A percentile compares a stretch with the other conserved stretches of the same genome.
Conservation (phyloP, 768 basidiomycete species). For the Leccinum imitatum region DNA sequence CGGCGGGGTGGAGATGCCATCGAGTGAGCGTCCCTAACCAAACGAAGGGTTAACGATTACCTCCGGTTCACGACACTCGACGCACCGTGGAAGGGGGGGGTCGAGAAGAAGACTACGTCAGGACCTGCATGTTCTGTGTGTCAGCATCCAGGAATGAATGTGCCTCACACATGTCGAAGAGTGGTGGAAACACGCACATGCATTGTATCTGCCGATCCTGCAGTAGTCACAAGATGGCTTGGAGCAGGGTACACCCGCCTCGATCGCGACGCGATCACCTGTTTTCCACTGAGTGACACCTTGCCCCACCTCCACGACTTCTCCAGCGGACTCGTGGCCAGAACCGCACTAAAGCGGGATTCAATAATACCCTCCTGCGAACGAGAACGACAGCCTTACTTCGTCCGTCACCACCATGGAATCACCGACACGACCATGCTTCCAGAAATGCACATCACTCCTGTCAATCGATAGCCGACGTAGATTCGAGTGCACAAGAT, state of each 20-base stretch:
- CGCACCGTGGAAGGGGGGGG: slow-evolving; percentile 65
- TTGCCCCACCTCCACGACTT: slow-evolving; percentile 62
- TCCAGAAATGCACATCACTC: slow-evolving; percentile 75
- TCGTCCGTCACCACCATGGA: slow-evolving; percentile 72
- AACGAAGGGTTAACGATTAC: background rate
- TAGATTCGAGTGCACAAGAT: background rate
- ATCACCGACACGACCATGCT: slow-evolving; percentile 66
- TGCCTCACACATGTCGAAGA: background rate
- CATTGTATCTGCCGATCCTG: slow-evolving; percentile 64
- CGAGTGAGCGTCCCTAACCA: slow-evolving; percentile 56
- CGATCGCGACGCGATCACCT: slow-evolving; percentile 64
- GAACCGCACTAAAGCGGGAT: slow-evolving; percentile 51
- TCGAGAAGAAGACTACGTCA: slow-evolving; percentile 64
- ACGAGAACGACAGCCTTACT: slow-evolving; percentile 30
- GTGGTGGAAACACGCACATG: slow-evolving; percentile 36
- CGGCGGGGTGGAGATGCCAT: slow-evolving; percentile 66
- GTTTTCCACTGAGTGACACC: slow-evolving; percentile 66
- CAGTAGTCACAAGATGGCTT: slow-evolving; percentile 60
- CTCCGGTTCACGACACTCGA: background rate
- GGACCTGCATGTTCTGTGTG: slow-evolving; percentile 26
- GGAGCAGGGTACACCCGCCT: slow-evolving; percentile 68
- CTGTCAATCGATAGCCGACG: slow-evolving; percentile 30
- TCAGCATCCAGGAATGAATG: slow-evolving; percentile 1
- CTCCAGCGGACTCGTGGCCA: slow-evolving; percentile 70
- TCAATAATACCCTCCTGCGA: background rate